These are phyloP conservation scores for Pontederia paniculata DNA, from an alignment of 176 grass and related monocot species.

Conservation along the genomic window DNA sequence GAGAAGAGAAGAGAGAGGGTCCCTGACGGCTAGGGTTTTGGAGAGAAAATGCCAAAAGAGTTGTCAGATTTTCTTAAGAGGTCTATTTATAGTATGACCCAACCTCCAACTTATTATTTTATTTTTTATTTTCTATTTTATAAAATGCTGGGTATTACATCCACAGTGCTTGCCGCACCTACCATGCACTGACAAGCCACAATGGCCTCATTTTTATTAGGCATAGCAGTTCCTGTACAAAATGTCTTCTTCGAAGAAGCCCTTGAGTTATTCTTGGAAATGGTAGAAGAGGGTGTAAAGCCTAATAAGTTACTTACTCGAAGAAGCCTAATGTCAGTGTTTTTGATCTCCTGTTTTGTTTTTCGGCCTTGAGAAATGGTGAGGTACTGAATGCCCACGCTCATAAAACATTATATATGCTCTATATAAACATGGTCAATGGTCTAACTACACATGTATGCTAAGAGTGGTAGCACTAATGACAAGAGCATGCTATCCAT, in stretches of 20 bases:
- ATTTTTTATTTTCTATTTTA: too few species aligned
- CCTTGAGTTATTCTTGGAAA: conserved; percentile 51
- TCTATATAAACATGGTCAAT: conserved; percentile 32
- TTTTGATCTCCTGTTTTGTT: conserved; percentile 47
- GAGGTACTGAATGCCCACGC: conserved; percentile 38
- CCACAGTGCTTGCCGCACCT: conserved; percentile 29
- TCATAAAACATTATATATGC: conserved; percentile 39
- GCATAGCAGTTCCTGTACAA: conserved; percentile 48
- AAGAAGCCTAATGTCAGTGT: conserved; percentile 61
- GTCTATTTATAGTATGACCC: too few species aligned
- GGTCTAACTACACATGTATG: conserved; percentile 76
- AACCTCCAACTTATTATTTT: too few species aligned
- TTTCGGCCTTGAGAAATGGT: conserved; percentile 61
- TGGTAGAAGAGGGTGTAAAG: conserved; percentile 35
- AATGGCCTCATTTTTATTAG: conserved; percentile 65
- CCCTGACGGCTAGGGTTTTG: too few species aligned
- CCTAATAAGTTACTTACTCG: conserved; percentile 52
- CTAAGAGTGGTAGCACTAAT: too few species aligned
- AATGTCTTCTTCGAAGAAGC: conserved; percentile 67
- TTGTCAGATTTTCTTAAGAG: too few species aligned
- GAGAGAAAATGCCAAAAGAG: too few species aligned
- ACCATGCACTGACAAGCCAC: conserved; percentile 36
- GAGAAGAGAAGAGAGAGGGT: too few species aligned
- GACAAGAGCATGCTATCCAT: too few species aligned
- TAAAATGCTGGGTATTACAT: too few species aligned